phyloP scores from a whole-genome alignment of 2,329 filamentous ascomycete genomes.

The Alternaria arborescens region DNA sequence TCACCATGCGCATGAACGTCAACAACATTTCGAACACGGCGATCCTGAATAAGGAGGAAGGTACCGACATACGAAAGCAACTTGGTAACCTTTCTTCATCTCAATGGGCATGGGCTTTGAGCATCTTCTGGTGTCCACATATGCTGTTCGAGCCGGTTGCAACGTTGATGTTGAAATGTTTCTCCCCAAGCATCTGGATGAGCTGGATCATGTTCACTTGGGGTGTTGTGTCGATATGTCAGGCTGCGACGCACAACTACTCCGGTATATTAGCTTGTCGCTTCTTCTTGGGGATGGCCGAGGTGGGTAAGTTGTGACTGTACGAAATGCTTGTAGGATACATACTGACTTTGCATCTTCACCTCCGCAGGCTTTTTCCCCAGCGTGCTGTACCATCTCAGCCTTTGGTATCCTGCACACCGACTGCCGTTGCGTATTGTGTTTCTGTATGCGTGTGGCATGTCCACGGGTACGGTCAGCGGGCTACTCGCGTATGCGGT shows the following conservation, averaged over 20 bases:
- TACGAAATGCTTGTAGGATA: too few relatives aligned
- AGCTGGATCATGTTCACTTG: slow-evolving; percentile 35
- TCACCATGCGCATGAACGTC: slow-evolving; percentile 44
- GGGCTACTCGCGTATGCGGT: slow-evolving; percentile 66
- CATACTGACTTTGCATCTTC: too few relatives aligned
- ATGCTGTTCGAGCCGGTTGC: slow-evolving; percentile 42
- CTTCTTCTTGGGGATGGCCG: neutral
- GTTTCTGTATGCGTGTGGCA: slow-evolving; percentile 65
- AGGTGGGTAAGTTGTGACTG: neutral
- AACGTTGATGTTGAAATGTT: slow-evolving; percentile 32
- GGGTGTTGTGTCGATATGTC: slow-evolving; percentile 53
- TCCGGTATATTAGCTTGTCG: neutral
- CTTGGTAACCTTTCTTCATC: slow-evolving; percentile 40
- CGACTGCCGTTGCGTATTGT: slow-evolving; percentile 64
- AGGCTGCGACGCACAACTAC: slow-evolving; percentile 51
- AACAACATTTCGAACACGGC: slow-evolving; percentile 47
- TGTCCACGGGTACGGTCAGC: slow-evolving; percentile 65
- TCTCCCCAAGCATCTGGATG: slow-evolving; percentile 35
- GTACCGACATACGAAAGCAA: slow-evolving; percentile 44
- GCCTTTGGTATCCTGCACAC: slow-evolving; percentile 67
- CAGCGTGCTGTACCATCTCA: slow-evolving; percentile 26
- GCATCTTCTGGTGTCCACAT: slow-evolving; percentile 49
- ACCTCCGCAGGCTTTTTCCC: neutral
- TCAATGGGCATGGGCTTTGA: slow-evolving; percentile 47
- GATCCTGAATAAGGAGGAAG: slow-evolving; percentile 48